Percentiles rank a stretch among this genome's conserved stretches.
phyloP scores from a whole-genome alignment of 2,329 filamentous ascomycete genomes.

The Acephala macrosclerotiorum region DNA sequence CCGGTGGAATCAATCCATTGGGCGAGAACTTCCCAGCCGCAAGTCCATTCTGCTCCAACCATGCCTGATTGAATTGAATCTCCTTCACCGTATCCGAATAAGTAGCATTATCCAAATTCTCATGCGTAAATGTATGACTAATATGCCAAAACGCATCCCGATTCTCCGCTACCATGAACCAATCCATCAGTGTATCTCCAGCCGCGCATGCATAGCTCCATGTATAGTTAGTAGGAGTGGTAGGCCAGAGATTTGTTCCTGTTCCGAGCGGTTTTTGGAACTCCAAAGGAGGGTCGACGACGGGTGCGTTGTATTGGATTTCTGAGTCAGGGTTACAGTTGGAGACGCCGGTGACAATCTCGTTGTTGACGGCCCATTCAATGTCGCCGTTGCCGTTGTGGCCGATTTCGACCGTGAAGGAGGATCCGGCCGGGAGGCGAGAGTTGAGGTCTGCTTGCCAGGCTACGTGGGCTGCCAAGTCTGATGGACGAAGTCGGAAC shows the following conservation, averaged over 20 bases:
- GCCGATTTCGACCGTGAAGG: conserved; percentile 59
- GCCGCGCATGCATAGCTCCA: conserved; percentile 50
- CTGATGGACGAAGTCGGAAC: conserved; percentile 43
- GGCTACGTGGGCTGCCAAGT: conserved; percentile 3
- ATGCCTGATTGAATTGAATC: conserved; percentile 66
- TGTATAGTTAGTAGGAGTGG: conserved; percentile 31
- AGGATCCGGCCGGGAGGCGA: conserved; percentile 41
- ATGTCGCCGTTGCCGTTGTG: conserved; percentile 62
- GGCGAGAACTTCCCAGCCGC: conserved; percentile 54
- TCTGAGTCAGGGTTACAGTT: too few relatives aligned
- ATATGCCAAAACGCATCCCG: conserved; percentile 61
- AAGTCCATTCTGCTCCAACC: conserved; percentile 61
- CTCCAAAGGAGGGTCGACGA: conserved; percentile 53
- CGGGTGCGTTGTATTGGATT: conserved; percentile 40
- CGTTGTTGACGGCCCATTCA: conserved; percentile 34
- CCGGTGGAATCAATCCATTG: conserved; percentile 65
- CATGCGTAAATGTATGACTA: conserved; percentile 68
- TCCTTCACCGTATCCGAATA: conserved; percentile 62
- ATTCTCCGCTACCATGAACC: conserved; percentile 57
- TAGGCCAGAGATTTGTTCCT: conserved; percentile 56
- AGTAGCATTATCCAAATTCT: conserved; percentile 65
- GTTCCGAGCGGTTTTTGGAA: conserved; percentile 56
- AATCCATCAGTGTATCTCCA: conserved; percentile 56
- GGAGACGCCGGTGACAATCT: too few relatives aligned
- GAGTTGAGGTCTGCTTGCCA: conserved; percentile 16